These are phyloP conservation scores for Colletotrichum sp. DNA, from an alignment of 2,329 filamentous ascomycete genomes.

Conservation along the genomic window DNA sequence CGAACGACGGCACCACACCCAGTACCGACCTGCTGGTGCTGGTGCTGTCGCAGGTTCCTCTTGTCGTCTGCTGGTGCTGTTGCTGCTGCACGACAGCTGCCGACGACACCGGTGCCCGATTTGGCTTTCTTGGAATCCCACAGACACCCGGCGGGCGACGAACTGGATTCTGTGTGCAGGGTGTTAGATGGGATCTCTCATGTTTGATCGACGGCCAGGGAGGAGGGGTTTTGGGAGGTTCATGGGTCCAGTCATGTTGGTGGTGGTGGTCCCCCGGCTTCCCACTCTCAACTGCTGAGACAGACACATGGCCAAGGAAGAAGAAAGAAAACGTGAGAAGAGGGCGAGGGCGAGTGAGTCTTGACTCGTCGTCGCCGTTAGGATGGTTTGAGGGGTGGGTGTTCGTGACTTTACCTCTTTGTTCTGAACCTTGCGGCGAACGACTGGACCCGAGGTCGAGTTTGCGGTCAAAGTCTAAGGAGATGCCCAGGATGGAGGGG, in stretches of 20 bases:
- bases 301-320: neutral
- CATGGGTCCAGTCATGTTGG: neutral
- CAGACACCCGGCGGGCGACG: neutral
- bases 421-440: neutral
- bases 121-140: neutral
- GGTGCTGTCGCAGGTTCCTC: neutral
- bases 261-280: neutral
- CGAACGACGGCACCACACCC: neutral
- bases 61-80: neutral
- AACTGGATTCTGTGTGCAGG: neutral
- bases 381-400: neutral
- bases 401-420: neutral
- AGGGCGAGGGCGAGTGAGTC: neutral
- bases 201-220: constrained; percentile 11
- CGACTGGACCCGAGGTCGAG: neutral
- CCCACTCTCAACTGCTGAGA: neutral
- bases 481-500: constrained; percentile 3
- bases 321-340: neutral
- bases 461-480: constrained; percentile 7
- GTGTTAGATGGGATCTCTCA: neutral
- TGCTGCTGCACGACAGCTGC: neutral
- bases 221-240: neutral
- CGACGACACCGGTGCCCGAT: neutral
- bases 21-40: neutral
- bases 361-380: neutral